Percentiles rank a stretch among this genome's conserved stretches.
phyloP scores from a whole-genome alignment of 1,284 basidiomycete genomes.

The Malassezia sp. region DNA sequence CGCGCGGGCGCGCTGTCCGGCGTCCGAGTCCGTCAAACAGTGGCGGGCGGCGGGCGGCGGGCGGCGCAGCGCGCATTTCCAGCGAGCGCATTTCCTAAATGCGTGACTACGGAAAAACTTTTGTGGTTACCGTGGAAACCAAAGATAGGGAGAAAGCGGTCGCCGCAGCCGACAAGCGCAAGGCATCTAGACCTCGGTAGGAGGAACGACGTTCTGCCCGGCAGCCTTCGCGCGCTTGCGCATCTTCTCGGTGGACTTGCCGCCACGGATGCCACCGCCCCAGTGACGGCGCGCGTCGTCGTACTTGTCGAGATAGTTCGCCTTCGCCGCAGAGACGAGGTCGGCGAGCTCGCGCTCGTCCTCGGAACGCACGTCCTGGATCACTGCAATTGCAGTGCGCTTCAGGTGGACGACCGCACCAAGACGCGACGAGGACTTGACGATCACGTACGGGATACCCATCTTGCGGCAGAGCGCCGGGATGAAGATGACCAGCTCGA shows the following conservation, averaged over 20 bases:
- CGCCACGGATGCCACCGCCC: constrained; percentile 90
- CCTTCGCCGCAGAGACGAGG: constrained; percentile 84
- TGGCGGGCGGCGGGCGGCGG: too few relatives aligned
- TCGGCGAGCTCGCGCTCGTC: constrained; percentile 86
- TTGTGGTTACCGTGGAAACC: too few relatives aligned
- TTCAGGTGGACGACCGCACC: constrained; percentile 97
- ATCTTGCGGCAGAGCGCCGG: constrained; percentile 98
- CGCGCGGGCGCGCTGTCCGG: too few relatives aligned
- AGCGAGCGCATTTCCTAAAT: too few relatives aligned
- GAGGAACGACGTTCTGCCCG: constrained; percentile 47
- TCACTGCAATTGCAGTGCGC: constrained; percentile 77
- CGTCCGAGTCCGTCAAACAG: too few relatives aligned
- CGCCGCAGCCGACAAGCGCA: too few relatives aligned
- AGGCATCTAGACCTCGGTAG: background rate
- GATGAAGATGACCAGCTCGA: constrained; percentile 86
- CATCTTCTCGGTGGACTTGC: constrained; percentile 84
- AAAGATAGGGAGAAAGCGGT: too few relatives aligned
- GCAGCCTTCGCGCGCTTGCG: constrained; percentile 85
- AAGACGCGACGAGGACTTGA: constrained; percentile 90
- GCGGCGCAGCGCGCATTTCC: too few relatives aligned
- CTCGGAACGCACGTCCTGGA: constrained; percentile 89
- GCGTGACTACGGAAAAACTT: too few relatives aligned
- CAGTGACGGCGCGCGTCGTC: constrained; percentile 81
- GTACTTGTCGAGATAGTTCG: constrained; percentile 90
- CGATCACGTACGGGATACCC: constrained; percentile 95